Evolutionary conservation across 805 yeast species (phyloP), one percentile per base, ranked within the genome.

Genomic region (Kodamaea hsintzibuensis): DNA sequence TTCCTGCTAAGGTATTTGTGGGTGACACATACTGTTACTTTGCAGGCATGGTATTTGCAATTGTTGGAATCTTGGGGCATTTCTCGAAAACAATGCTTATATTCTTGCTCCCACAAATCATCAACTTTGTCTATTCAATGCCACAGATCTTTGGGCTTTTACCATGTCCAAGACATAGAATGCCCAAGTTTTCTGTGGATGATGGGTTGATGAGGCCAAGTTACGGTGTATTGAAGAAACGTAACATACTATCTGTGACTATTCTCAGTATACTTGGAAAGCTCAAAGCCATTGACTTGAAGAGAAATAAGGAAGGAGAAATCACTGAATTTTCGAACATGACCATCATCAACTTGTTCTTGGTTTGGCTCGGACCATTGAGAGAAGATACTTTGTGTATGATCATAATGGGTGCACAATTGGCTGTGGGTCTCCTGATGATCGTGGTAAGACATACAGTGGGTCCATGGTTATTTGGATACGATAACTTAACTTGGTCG

Each of bases 21-120:
- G 99, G 99, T 30, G 99, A 95, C 67, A 93, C 99, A 0, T 95
- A 88, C 76, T 95, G 99, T 72, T 95, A 95, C 71, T 92, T 95
- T 70, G 91, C 97, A 22, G 99, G 99, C 2, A 95, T 95, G 99
- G 96, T 95, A 0, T 91, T 95, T 70, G 99, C 98, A 0, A 95
- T 92, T 25, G 97, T 90, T 30, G 98, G 98, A 1, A 95, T 95
- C 37, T 79, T 90, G 55, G 98, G 98, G 1, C 99, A 95, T 74
- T 95, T 92, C 69, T 90, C 97, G 43, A 95, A 95, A 71, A 95
- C 99, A 0, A 75, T 93, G 60, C 75, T 95, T 70, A 70, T 92
- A 35, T 86, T 95, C 64, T 88, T 95, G 67, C 74, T 90, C 42
- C 98, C 98, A 2, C 99, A 95, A 72, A 89, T 95, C 52, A 70